These are phyloP conservation scores for Inga laurina DNA, from an alignment of 306 rosid species.

Conservation along the genomic window DNA sequence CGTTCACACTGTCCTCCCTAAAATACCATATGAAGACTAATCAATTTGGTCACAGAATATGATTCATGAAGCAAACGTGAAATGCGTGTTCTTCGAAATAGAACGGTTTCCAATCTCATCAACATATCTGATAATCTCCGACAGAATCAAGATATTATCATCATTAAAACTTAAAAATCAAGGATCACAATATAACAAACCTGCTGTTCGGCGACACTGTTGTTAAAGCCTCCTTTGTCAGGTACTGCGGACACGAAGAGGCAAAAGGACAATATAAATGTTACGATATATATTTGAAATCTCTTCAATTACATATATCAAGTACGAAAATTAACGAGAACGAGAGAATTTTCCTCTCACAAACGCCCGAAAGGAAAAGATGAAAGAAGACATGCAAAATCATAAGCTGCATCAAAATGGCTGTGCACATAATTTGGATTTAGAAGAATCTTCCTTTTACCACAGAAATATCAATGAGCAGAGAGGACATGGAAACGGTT, in stretches of 20 bases:
- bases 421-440: conserved; percentile 8
- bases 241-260: conserved; percentile 48
- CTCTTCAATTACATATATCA: conserved; percentile 15
- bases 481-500: background rate
- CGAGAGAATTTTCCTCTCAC: background rate
- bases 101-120: conserved; percentile 11
- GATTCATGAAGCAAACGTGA: background rate
- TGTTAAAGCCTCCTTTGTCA: conserved; percentile 91
- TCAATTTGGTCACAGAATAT: background rate
- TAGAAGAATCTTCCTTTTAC: conserved; percentile 15
- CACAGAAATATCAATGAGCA: background rate
- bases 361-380: background rate
- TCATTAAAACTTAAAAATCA: background rate
- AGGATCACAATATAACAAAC: conserved; percentile 45
- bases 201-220: conserved; percentile 99
- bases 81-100: background rate
- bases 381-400: background rate
- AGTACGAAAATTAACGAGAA: background rate
- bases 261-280: conserved; percentile 20
- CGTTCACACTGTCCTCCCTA: background rate
- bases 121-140: conserved; percentile 9
- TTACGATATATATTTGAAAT: conserved; percentile 2
- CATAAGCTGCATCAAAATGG: conserved; percentile 18
- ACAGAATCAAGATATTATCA: conserved; percentile 20
- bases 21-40: background rate